phyloP scores from a whole-genome alignment of 2,329 filamentous ascomycete genomes.

The Cladobotryum protrusum region DNA sequence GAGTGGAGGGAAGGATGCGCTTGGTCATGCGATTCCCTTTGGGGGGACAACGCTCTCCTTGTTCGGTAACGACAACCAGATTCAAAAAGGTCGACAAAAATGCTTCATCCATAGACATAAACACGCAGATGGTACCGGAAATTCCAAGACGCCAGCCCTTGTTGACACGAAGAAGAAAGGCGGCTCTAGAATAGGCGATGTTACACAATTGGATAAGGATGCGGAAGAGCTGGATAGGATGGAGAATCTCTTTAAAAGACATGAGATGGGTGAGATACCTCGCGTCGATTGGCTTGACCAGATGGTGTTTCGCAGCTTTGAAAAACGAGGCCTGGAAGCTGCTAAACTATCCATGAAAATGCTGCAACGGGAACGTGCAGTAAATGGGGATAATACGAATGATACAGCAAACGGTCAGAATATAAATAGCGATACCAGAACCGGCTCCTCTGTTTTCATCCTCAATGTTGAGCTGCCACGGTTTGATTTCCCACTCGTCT shows the following conservation, averaged over 20 bases:
- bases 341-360: constrained; percentile 59
- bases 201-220: constrained; percentile 58
- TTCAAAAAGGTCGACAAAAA: constrained; percentile 88
- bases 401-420: constrained; percentile 26
- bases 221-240: constrained; percentile 81
- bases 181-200: constrained; percentile 42
- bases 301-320: constrained; percentile 83
- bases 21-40: constrained; percentile 80
- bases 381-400: constrained; percentile 20
- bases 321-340: constrained; percentile 64
- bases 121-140: constrained; percentile 77
- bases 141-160: constrained; percentile 68
- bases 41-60: constrained; percentile 86
- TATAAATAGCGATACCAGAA: constrained; percentile 37
- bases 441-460: constrained; percentile 57
- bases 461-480: constrained; percentile 87
- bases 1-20: constrained; percentile 60
- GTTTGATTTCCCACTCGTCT: constrained; percentile 94
- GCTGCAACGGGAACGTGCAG: constrained; percentile 41
- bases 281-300: constrained; percentile 94
- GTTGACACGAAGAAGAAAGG: constrained; percentile 50
- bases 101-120: constrained; percentile 78
- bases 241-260: constrained; percentile 89
- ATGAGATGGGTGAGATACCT: constrained; percentile 94
- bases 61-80: constrained; percentile 88